A percentile compares a stretch with the other conserved stretches of the same genome.
These are phyloP conservation scores for Dysphania ambrosioides DNA, from an alignment of 148 eudicot genomes.

Conservation along the genomic window DNA sequence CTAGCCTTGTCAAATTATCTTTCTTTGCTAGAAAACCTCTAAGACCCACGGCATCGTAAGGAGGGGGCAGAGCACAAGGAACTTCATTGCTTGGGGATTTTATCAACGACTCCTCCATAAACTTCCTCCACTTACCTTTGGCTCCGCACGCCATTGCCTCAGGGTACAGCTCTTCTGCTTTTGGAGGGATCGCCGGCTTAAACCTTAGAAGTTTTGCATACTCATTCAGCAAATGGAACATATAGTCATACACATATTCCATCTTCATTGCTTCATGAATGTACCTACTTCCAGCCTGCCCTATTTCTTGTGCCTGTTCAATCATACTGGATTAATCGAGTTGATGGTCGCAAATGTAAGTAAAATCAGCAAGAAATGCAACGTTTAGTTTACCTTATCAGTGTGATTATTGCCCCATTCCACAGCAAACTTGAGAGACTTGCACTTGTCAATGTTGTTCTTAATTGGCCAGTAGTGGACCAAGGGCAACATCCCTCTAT, in stretches of 20 bases:
- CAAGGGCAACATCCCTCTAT: constrained; percentile 45
- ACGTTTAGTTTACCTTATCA: constrained; percentile 30
- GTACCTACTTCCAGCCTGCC: constrained; percentile 37
- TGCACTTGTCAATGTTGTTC: constrained; percentile 36
- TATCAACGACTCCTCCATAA: constrained; percentile 42
- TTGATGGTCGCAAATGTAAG: background rate
- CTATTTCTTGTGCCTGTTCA: constrained; percentile 40
- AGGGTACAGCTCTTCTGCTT: constrained; percentile 41
- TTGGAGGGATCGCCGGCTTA: constrained; percentile 41
- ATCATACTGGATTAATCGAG: background rate
- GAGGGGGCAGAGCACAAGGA: constrained; percentile 49
- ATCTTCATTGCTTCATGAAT: constrained; percentile 46
- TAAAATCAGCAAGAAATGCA: background rate
- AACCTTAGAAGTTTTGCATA: constrained; percentile 47
- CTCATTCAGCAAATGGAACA: constrained; percentile 54
- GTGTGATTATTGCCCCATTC: constrained; percentile 65
- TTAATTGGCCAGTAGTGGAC: constrained; percentile 60
- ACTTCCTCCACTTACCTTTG: constrained; percentile 35
- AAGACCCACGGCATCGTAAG: constrained; percentile 36
- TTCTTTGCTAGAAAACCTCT: constrained; percentile 28
- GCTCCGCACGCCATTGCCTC: constrained; percentile 46
- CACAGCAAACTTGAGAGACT: constrained; percentile 57
- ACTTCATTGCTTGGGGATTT: constrained; percentile 29
- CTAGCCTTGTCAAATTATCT: constrained; percentile 36
- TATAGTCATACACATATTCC: constrained; percentile 52